Base-by-base conservation (phyloP, 345 rosid species). In the Adansonia digitata region DNA sequence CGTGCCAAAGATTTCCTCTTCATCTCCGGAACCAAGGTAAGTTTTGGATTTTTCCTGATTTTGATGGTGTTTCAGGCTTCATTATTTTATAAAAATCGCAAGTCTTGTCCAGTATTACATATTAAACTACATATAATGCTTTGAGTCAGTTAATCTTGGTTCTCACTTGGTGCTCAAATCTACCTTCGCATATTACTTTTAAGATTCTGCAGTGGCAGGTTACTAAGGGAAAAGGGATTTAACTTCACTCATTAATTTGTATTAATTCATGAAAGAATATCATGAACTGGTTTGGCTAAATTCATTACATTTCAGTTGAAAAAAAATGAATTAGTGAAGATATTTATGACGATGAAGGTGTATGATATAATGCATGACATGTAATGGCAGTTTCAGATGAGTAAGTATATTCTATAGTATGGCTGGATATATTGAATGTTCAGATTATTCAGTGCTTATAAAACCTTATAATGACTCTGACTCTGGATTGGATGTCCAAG, bases 21-120 rank as follows among this genome's bases (percentile, higher is more conserved):
- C 89, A 95, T 93, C 77, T 95, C 99, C 64, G 99, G 98, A 80
- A 95, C 97, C 74, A 95, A 93, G 97, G 98, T 90, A 80, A 75
- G 43, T 53, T 20, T 37, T 39, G 34, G 49, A 35, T 45, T 78
- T 56, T 48, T 60, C 56, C 29, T 27, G 51, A 39, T 11, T 71
- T 14, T n/a, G 2, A 13, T 9, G 17, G 35, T 46, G 14, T 69
- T 69, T 48, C 57, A 69, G 40, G 15, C 56, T 46, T 46, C 55
- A 15, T 27, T 49, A 17, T 69, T 68, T 27, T 46, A 29, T 46
- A 27, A 27, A 7, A 48, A 48, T 18, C 2, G 0, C 2, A 31
- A 69, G 7, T 48, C 53, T 17, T 29, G 22, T 29, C 15, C 57
- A 69, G 56, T 29, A 48, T 35, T 26, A 43, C 72, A 24, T 48